Base-by-base conservation (phyloP, 179 eudicot species). In the Heliamphora pulchella region DNA sequence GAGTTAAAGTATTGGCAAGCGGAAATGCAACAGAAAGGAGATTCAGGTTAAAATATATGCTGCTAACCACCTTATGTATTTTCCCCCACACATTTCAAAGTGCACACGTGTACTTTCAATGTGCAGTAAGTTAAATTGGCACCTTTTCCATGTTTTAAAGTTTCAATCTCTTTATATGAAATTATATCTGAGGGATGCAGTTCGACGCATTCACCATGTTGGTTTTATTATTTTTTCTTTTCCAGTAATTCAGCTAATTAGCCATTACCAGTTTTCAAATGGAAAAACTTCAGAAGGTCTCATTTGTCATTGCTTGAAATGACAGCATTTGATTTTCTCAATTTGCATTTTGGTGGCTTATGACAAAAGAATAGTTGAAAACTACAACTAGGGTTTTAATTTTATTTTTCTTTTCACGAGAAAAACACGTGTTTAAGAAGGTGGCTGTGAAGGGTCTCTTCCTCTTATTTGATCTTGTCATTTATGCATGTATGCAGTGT, bases 21-120 rank as follows among this genome's bases (percentile, higher is more conserved):
- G 99, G 99, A 82, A 96, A 96, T 88, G 96, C 99, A 55, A 92
- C 97, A 4, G 99, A 96, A 82, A 91, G 99, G 85, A 88, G 93
- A 89, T 96, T 94, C 91, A 96, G 98, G 99, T 91, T 67, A 18
- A 31, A 86, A 63, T 81, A 46, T 44, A 1, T 78, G 51, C 13
- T 80, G 57, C 69, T 66, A 46, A 14, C 48, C 54, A 18, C 54
- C 70, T 41, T 13, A 39, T 70, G 39, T 70, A 67, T 84, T 22
- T 3, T 81, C 59, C 58, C 20, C 71, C 73, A 58, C 43, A 47
- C 5, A 53, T 41, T 58, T 1, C 51, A 43, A 0, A 3, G 59
- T 66, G 9, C 74, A 77, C 13, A 14, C 17, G 4, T 31, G 31
- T 31, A 31, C 31, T 53, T 39, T 39, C 9, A 5, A 76, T 14